These are phyloP conservation scores for Eragrostis curvula DNA, from an alignment of 176 grass and related monocot genomes.

Conservation along the genomic window DNA sequence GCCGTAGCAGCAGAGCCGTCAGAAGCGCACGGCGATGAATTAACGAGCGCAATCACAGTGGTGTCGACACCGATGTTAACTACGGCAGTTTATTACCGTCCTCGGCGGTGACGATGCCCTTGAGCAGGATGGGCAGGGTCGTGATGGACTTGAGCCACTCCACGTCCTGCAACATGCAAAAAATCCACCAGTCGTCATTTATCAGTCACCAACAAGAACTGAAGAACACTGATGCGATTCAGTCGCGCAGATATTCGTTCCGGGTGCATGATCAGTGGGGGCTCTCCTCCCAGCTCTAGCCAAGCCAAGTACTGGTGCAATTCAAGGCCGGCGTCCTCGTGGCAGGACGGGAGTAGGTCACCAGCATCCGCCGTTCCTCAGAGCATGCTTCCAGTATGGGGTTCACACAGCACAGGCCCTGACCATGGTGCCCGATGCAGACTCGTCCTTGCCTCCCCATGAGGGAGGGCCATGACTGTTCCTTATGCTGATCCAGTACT, in stretches of 20 bases:
- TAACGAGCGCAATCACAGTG: no score
- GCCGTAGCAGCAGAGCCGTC: neutral
- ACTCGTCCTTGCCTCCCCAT: neutral
- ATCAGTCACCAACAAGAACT: neutral
- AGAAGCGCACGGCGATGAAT: neutral
- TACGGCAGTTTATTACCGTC: conserved; percentile 51
- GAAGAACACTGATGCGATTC: neutral
- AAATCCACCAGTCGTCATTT: neutral
- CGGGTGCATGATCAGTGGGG: neutral
- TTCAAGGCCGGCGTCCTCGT: conserved; percentile 32
- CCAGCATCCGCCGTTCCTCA: neutral
- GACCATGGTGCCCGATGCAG: neutral
- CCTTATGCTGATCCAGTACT: conserved; percentile 10
- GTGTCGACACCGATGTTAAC: neutral
- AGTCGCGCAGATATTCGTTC: neutral
- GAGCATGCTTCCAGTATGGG: conserved; percentile 23
- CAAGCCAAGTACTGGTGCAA: conserved; percentile 19
- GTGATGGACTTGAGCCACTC: conserved; percentile 85
- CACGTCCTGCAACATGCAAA: conserved; percentile 54
- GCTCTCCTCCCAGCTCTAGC: neutral
- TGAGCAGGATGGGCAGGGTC: conserved; percentile 73
- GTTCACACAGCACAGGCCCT: neutral
- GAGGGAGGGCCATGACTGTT: conserved; percentile 3
- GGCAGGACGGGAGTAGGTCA: neutral
- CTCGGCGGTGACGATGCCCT: conserved; percentile 82